phyloP scores from a whole-genome alignment of 495 filamentous ascomycete species.

The Penicillium pulvis region DNA sequence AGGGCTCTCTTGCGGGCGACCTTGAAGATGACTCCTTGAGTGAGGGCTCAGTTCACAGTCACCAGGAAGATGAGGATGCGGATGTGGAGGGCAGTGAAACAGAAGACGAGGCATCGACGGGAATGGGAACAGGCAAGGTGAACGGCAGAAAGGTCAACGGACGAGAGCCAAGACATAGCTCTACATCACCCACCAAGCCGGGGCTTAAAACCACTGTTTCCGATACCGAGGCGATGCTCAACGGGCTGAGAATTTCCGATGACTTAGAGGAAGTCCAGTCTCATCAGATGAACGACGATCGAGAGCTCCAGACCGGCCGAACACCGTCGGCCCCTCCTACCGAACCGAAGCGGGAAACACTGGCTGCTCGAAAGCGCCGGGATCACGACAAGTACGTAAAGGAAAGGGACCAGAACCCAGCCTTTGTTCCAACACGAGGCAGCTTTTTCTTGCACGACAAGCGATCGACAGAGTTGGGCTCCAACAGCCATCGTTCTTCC shows the following conservation, averaged over 20 bases:
- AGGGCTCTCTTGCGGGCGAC: slow-evolving; percentile 64
- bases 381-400: slow-evolving; percentile 91
- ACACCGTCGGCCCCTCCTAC: slow-evolving; percentile 45
- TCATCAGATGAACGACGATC: slow-evolving; percentile 55
- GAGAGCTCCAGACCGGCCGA: slow-evolving; percentile 30
- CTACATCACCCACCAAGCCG: slow-evolving; percentile 32
- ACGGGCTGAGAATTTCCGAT: slow-evolving; percentile 70
- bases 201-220: slow-evolving; percentile 42
- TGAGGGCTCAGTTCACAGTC: slow-evolving; percentile 74
- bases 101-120: slow-evolving; percentile 59
- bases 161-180: slow-evolving; percentile 28
- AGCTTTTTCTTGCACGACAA: slow-evolving; percentile 98
- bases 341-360: slow-evolving; percentile 46
- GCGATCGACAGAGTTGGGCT: slow-evolving; percentile 69
- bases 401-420: slow-evolving; percentile 84
- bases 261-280: slow-evolving; percentile 64
- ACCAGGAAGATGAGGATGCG: slow-evolving; percentile 74
- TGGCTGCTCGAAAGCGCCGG: slow-evolving; percentile 69
- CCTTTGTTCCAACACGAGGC: slow-evolving; percentile 92
- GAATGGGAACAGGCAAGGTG: slow-evolving; percentile 41
- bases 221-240: slow-evolving; percentile 90
- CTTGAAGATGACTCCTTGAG: slow-evolving; percentile 82
- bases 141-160: slow-evolving; percentile 42
- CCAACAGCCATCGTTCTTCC: slow-evolving; percentile 61
- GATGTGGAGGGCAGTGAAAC: slow-evolving; percentile 75